Evolutionary conservation across 2,329 filamentous ascomycete species (phyloP).

Genomic region (Microdochium paspali): DNA sequence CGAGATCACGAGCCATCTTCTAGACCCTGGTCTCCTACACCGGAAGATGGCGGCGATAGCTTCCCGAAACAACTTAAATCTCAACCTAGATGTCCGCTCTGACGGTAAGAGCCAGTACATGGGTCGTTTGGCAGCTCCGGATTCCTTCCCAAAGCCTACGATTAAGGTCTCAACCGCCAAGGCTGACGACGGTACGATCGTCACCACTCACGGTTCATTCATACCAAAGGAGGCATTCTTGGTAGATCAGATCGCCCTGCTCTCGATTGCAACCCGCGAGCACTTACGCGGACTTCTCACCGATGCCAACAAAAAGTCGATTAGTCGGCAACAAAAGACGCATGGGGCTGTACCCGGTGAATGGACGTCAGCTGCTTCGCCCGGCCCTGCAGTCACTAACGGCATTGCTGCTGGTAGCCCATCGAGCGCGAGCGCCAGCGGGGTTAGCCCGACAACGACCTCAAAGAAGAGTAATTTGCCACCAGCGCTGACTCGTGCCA

Average conservation of each 20-base stretch:
- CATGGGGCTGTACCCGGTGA: conserved; percentile 71
- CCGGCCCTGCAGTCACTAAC: conserved; percentile 33
- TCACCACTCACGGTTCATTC: conserved; percentile 57
- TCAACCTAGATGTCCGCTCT: conserved; percentile 46
- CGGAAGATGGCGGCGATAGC: conserved; percentile 49
- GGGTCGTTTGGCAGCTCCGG: conserved; percentile 38
- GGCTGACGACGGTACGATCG: conserved; percentile 51
- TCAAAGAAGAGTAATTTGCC: conserved; percentile 48
- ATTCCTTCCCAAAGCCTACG: conserved; percentile 38
- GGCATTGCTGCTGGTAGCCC: conserved; percentile 13
- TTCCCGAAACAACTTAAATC: conserved; percentile 43
- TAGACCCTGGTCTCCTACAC: conserved; percentile 54
- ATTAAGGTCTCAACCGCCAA: conserved; percentile 44
- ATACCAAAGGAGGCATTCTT: conserved; percentile 68
- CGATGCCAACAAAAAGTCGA: conserved; percentile 63
- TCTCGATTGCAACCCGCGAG: conserved; percentile 78
- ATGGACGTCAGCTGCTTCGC: conserved; percentile 58
- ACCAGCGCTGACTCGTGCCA: conserved; percentile 5
- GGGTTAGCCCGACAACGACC: conserved; percentile 43
- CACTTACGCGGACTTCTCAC: conserved; percentile 67
- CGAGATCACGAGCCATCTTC: conserved; percentile 65
- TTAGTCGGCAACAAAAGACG: conserved; percentile 65
- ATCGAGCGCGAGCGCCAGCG: conserved; percentile 27
- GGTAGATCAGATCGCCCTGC: conserved; percentile 71
- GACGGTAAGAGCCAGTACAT: conserved; percentile 26